Evolutionary conservation across 129 eudicot genomes (phyloP).

Genomic region (Artemisia tridentata): DNA sequence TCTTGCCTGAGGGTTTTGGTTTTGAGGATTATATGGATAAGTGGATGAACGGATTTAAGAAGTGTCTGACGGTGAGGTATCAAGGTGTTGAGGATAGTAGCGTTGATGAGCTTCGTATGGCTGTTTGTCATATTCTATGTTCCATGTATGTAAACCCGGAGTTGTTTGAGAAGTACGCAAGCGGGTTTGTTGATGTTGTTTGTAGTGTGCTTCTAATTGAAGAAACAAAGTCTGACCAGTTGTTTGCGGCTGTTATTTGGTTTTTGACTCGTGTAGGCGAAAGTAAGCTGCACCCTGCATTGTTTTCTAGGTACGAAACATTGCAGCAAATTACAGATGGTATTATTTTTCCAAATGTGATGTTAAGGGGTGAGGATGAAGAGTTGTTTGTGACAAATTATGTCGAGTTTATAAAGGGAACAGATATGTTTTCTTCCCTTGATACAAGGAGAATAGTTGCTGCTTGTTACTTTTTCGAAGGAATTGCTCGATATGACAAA

Average conservation of each 20-base stretch:
- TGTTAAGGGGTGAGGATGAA: slow-evolving; percentile 90
- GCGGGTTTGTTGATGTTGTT: slow-evolving; percentile 73
- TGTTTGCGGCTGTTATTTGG: slow-evolving; percentile 85
- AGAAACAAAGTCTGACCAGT: slow-evolving; percentile 45
- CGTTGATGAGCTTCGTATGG: slow-evolving; percentile 69
- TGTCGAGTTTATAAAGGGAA: slow-evolving; percentile 78
- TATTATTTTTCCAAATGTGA: slow-evolving; percentile 85
- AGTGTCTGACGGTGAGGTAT: slow-evolving; percentile 51
- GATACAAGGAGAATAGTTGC: slow-evolving; percentile 92
- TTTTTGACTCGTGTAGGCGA: slow-evolving; percentile 71
- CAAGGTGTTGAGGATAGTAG: slow-evolving; percentile 59
- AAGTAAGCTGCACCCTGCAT: slow-evolving; percentile 57
- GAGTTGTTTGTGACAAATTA: slow-evolving; percentile 85
- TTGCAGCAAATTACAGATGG: slow-evolving; percentile 72
- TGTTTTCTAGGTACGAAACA: slow-evolving; percentile 68
- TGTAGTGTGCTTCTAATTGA: slow-evolving; percentile 70
- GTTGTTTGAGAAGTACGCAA: slow-evolving; percentile 52
- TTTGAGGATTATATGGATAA: slow-evolving; percentile 67
- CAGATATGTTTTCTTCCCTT: slow-evolving; percentile 81
- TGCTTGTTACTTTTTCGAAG: slow-evolving; percentile 84
- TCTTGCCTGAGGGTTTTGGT: slow-evolving; percentile 75
- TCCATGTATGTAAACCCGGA: slow-evolving; percentile 75
- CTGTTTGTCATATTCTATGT: slow-evolving; percentile 78
- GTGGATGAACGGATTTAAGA: slow-evolving; percentile 80
- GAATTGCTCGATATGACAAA: slow-evolving; percentile 70